A percentile compares a stretch with the other conserved stretches of the same genome.
Evolutionary conservation across 306 rosid species (phyloP).

Genomic region (Morella rubra): DNA sequence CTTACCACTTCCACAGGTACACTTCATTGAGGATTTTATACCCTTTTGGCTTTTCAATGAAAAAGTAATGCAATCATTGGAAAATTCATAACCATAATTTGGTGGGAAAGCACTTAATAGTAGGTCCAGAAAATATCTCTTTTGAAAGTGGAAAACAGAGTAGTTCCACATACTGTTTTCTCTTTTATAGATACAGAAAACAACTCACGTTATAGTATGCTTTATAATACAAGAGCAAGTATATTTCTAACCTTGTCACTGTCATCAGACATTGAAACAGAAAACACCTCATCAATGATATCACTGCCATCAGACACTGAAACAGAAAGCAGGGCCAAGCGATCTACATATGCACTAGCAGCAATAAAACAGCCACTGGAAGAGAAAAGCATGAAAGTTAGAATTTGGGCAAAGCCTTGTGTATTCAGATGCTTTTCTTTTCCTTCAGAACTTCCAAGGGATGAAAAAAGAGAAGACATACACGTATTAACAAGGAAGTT

Average conservation of each 20-base stretch:
- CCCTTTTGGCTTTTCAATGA: background rate
- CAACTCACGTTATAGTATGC: constrained; percentile 26
- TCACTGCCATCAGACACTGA: constrained; percentile 57
- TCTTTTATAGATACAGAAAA: constrained; percentile 11
- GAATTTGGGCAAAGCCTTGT: constrained; percentile 15
- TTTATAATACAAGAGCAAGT: constrained; percentile 25
- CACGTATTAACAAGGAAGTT: background rate
- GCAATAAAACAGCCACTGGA: constrained; percentile 96
- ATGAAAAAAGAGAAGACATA: constrained; percentile 8
- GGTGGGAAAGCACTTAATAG: background rate
- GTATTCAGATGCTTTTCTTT: constrained; percentile 19
- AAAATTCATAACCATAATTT: background rate
- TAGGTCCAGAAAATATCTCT: background rate
- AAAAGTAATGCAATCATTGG: background rate
- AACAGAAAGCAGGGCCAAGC: constrained; percentile 77
- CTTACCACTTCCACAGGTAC: background rate
- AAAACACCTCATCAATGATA: constrained; percentile 80
- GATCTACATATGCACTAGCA: constrained; percentile 81
- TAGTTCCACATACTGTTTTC: constrained; percentile 6
- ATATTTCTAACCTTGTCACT: constrained; percentile 57
- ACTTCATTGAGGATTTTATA: background rate
- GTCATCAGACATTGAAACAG: constrained; percentile 61
- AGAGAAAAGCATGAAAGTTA: constrained; percentile 33
- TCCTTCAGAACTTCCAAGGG: constrained; percentile 8
- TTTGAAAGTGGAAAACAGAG: background rate